A percentile compares a stretch with the other conserved stretches of the same genome.
These are phyloP conservation scores for Nakaseomyces sp. DNA, from an alignment of 1,139 yeast genomes.

Conservation along the genomic window DNA sequence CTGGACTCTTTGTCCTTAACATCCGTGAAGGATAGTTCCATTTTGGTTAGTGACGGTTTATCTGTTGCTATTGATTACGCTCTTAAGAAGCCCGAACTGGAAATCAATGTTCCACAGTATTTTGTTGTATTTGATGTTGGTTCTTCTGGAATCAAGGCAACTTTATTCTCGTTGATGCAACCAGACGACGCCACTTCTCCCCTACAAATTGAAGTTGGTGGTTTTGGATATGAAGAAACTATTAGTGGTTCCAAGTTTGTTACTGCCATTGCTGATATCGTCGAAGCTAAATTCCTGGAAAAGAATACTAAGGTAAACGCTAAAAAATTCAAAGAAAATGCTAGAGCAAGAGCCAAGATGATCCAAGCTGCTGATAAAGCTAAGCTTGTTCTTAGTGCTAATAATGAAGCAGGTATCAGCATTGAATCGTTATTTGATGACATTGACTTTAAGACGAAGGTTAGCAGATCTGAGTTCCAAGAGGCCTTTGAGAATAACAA, in stretches of 20 bases:
- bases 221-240: constrained; percentile 54
- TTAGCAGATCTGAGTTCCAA: constrained; percentile 79
- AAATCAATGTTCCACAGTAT: constrained; percentile 42
- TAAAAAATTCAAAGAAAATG: constrained; percentile 40
- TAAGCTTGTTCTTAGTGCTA: constrained; percentile 78
- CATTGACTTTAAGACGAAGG: constrained; percentile 53
- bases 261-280: constrained; percentile 48
- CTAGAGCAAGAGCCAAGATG: constrained; percentile 57
- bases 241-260: constrained; percentile 78
- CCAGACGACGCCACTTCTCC: constrained; percentile 35
- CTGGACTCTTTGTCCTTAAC: constrained; percentile 49
- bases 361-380: constrained; percentile 83
- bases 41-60: constrained; percentile 78
- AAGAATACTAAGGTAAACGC: constrained; percentile 31
- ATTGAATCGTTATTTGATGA: constrained; percentile 67
- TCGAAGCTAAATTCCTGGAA: constrained; percentile 49
- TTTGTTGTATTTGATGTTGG: constrained; percentile 86
- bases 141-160: constrained; percentile 83
- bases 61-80: constrained; percentile 81
- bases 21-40: constrained; percentile 40
- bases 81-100: constrained; percentile 30
- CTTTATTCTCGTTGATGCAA: constrained; percentile 58
- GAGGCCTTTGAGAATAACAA: constrained; percentile 40
- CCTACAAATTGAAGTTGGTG: constrained; percentile 52
- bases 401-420: constrained; percentile 61